Conservation (phyloP, 139 green algal genomes). For the Chlorella sp. region DNA sequence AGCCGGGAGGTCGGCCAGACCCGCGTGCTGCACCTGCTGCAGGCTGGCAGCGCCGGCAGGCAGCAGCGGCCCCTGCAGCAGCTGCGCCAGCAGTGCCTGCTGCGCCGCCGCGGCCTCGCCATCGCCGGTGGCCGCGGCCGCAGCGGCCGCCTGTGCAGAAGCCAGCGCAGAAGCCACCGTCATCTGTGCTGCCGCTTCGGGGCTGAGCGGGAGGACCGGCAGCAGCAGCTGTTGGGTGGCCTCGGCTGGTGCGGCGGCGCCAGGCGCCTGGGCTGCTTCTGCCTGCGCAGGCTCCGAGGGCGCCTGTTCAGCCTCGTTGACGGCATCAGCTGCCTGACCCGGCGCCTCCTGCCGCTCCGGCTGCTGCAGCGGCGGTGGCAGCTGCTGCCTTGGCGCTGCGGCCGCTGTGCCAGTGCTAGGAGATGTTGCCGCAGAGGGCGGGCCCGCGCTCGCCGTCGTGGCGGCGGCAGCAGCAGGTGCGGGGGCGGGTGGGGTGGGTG, state of each 20-base stretch:
- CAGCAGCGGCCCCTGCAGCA: background rate
- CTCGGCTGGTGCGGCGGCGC: background rate
- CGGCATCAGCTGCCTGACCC: too few species aligned
- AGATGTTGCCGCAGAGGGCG: background rate
- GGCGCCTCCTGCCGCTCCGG: background rate
- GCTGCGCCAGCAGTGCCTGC: background rate
- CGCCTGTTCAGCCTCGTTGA: background rate
- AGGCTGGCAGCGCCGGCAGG: background rate
- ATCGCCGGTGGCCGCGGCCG: background rate
- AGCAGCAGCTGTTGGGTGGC: background rate
- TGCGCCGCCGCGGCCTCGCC: slow-evolving; percentile 1
- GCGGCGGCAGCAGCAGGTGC: background rate
- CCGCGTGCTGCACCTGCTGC: too few species aligned
- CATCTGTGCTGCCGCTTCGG: too few species aligned
- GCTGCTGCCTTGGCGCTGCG: background rate
- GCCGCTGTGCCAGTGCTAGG: background rate
- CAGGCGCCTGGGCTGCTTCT: background rate
- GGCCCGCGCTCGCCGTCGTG: background rate
- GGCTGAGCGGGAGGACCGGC: background rate
- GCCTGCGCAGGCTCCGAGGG: background rate
- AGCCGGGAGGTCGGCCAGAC: slow-evolving; percentile 11
- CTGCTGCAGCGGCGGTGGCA: background rate
- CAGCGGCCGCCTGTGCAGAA: background rate
- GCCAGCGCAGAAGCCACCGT: background rate
- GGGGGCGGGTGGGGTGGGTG: background rate